A percentile compares a stretch with the other conserved stretches of the same genome.
These are phyloP conservation scores for Diaporthe australafricana DNA, from an alignment of 2,329 filamentous ascomycete species.

Conservation along the genomic window DNA sequence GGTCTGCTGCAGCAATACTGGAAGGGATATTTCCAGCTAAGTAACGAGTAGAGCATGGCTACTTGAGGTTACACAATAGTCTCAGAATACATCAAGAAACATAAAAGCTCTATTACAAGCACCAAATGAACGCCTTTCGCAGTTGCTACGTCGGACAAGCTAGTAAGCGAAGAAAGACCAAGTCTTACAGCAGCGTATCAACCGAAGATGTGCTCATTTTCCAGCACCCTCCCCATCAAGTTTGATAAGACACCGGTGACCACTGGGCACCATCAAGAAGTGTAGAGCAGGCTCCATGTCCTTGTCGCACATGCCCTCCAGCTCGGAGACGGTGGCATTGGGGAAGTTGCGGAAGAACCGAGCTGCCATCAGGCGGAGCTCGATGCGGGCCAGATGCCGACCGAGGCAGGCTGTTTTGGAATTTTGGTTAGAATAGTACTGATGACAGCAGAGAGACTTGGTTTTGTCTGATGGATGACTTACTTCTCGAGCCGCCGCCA, in stretches of 20 bases:
- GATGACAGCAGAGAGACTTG: constrained; percentile 24
- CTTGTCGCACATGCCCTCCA: constrained; percentile 45
- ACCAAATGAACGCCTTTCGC: no score
- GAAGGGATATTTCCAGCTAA: constrained; percentile 20
- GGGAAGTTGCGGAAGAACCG: constrained; percentile 58
- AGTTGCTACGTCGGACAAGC: no score
- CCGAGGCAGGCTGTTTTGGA: constrained; percentile 59
- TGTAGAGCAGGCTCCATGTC: constrained; percentile 45
- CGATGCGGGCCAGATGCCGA: constrained; percentile 65
- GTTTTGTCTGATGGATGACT: constrained; percentile 15
- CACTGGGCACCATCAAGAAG: constrained; percentile 44
- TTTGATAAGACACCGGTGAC: constrained; percentile 45
- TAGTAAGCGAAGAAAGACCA: background rate
- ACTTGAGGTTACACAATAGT: no score
- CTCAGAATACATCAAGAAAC: no score
- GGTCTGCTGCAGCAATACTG: constrained; percentile 40
- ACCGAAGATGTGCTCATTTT: background rate
- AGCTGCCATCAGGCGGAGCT: constrained; percentile 60
- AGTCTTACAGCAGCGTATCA: no score
- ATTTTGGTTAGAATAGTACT: background rate
- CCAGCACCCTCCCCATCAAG: background rate
- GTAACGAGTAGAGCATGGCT: background rate
- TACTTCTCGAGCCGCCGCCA: constrained; percentile 44
- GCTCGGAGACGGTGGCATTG: constrained; percentile 42
- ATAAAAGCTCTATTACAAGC: background rate